These are phyloP conservation scores for Pythium utonaiense DNA, from an alignment of 352 stramenopile genomes.

Conservation along the genomic window DNA sequence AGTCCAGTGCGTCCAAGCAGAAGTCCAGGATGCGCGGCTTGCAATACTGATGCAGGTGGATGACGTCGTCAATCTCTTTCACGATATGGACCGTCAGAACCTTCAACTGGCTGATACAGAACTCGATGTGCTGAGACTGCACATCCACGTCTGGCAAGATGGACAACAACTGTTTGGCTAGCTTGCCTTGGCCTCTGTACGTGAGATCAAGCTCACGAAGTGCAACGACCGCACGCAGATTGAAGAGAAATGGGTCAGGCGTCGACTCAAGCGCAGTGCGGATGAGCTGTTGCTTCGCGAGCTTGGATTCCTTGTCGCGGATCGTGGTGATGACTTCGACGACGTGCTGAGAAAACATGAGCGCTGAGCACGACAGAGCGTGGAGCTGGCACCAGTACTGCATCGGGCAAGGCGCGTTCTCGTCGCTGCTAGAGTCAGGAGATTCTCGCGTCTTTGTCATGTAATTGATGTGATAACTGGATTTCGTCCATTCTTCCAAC, in stretches of 20 bases:
- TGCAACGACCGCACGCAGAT: conserved; percentile 45
- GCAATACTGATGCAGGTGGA: conserved; percentile 47
- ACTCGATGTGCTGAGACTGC: conserved; percentile 42
- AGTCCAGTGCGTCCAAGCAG: conserved; percentile 55
- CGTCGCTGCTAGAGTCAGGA: conserved; percentile 6
- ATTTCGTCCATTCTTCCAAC: conserved; percentile 25
- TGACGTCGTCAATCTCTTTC: conserved; percentile 64
- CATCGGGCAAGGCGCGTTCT: conserved; percentile 19
- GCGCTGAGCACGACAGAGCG: conserved; percentile 38
- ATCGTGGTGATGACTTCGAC: conserved; percentile 66
- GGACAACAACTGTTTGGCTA: conserved; percentile 67
- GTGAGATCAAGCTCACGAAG: conserved; percentile 60
- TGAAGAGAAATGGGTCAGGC: conserved; percentile 51
- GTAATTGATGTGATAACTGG: conserved; percentile 7
- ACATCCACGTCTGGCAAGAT: conserved; percentile 38
- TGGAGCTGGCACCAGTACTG: conserved; percentile 52
- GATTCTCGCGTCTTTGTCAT: neutral
- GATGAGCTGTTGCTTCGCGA: conserved; percentile 43
- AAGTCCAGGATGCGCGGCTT: conserved; percentile 43
- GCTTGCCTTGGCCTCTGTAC: conserved; percentile 57
- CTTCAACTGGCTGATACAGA: conserved; percentile 51
- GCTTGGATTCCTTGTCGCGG: conserved; percentile 64
- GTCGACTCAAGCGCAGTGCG: conserved; percentile 42
- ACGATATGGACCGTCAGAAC: conserved; percentile 66
- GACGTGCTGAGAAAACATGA: conserved; percentile 74